phyloP scores from a whole-genome alignment of 495 filamentous ascomycete species.

The Entonaema liquescens region DNA sequence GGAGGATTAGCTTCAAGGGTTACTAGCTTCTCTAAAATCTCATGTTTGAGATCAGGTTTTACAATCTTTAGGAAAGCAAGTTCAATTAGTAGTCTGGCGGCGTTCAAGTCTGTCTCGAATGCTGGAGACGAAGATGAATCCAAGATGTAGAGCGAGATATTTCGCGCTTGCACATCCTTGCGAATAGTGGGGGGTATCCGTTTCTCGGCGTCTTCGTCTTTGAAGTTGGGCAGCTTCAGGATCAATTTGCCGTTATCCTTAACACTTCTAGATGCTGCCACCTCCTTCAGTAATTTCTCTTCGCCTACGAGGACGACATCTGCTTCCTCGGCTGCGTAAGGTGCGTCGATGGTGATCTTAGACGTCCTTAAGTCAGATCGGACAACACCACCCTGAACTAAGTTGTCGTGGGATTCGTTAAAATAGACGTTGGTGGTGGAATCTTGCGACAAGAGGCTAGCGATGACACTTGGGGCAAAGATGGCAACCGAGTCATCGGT shows the following conservation, averaged over 20 bases:
- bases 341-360: conserved; percentile 80
- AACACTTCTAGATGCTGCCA: conserved; percentile 74
- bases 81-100: conserved; percentile 70
- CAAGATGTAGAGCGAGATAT: conserved; percentile 73
- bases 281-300: conserved; percentile 76
- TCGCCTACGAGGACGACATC: conserved; percentile 82
- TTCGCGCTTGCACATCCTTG: conserved; percentile 72
- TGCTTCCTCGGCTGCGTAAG: conserved; percentile 79
- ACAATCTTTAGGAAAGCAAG: conserved; percentile 82
- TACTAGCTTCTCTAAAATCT: conserved; percentile 49
- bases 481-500: conserved; percentile 75
- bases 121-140: conserved; percentile 73
- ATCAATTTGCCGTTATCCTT: conserved; percentile 78
- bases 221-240: conserved; percentile 76
- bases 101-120: conserved; percentile 63
- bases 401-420: conserved; percentile 81
- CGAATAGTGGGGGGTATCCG: conserved; percentile 74
- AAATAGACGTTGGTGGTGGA: conserved; percentile 79
- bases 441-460: conserved; percentile 77
- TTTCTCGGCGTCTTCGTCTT: conserved; percentile 90
- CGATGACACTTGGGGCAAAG: conserved; percentile 70
- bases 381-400: conserved; percentile 83
- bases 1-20: conserved; percentile 50
- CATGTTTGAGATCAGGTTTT: conserved; percentile 66
- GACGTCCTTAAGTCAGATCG: conserved; percentile 88